Base-by-base conservation (phyloP, 2,329 filamentous ascomycete species). In the Ophiocordyceps sinensis region DNA sequence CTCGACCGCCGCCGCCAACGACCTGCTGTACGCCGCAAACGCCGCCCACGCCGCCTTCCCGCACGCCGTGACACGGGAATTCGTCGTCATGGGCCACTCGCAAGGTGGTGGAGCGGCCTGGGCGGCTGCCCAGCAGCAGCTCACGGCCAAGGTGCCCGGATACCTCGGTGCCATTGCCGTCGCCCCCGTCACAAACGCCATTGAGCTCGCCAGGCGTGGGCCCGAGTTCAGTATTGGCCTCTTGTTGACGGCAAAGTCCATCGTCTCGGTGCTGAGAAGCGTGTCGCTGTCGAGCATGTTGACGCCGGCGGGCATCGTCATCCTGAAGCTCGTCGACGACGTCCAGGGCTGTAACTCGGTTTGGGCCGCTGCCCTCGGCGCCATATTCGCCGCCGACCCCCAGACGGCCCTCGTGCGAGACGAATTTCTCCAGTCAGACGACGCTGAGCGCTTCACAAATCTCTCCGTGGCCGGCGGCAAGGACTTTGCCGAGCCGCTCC, bases 101-200 rank as follows among this genome's bases (percentile, higher is more conserved):
- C 64, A 72, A 50, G 69, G 68, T 19, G 67, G 65, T 8, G 58
- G 56, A 2, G 60, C 57, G 1, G 61, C 62, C 0, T 72, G 68
- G 68, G 48, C 43, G 10, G 48, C 46, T 17, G 51, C 49, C 0
- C 45, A 50, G 36, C 47, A 53, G 17, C 58, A 62, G 41, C 53
- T 53, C 11, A 40, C 45, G 14, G 44, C 48, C 7, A 53, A 58
- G 29, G 45, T 59, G 1, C 39, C 52, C 0, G 64, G 62, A 0
- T 67, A 61, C 39, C 50, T 60, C 3, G 64, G 64, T 7, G 49
- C 59, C 9, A 46, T 66, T 8, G 52, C 61, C 1, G 51, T 42
- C 7, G 50, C 55, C 3, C 53, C 60, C 12, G 50, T 45, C 10
- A 55, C 54, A 2, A 49, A 53, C 21, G 45, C 47, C n/a, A 23